Evolutionary conservation across 2,329 filamentous ascomycete genomes (phyloP).

Genomic region (Xylaria hypoxylon): DNA sequence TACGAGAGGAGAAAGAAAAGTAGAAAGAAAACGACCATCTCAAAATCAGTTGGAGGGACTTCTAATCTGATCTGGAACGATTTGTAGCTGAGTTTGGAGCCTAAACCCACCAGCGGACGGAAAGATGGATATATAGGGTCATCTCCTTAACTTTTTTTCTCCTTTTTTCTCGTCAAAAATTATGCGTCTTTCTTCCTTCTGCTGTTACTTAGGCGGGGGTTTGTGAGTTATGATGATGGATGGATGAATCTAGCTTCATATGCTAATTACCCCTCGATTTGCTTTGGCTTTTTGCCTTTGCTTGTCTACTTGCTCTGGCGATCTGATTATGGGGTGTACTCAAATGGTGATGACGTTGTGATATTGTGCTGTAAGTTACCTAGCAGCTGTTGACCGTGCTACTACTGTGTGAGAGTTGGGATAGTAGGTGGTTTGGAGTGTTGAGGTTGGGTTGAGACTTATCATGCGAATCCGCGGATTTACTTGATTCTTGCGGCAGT

Average conservation of each 20-base stretch:
- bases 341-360: not conserved
- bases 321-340: not conserved
- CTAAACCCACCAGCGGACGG: constrained; percentile 3
- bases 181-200: constrained; percentile 2
- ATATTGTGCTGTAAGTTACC: not conserved
- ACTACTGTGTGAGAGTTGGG: not conserved
- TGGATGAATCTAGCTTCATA: constrained; percentile 9
- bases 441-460: not conserved
- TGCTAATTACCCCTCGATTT: constrained; percentile 3
- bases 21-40: constrained; percentile 15
- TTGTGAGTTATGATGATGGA: not conserved
- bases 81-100: not conserved
- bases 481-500: too few relatives aligned
- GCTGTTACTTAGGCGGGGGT: not conserved
- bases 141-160: constrained; percentile 14
- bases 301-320: not conserved
- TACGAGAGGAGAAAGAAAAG: constrained; percentile 20
- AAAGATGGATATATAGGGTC: constrained; percentile 22
- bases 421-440: not conserved
- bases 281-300: not conserved
- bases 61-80: constrained; percentile 12
- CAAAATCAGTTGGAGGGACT: not conserved
- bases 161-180: not conserved
- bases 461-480: too few relatives aligned
- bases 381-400: not conserved